Percentiles rank a stretch among this genome's conserved stretches.
phyloP scores from a whole-genome alignment of 331 rosid species.

The Telfairia occidentalis region DNA sequence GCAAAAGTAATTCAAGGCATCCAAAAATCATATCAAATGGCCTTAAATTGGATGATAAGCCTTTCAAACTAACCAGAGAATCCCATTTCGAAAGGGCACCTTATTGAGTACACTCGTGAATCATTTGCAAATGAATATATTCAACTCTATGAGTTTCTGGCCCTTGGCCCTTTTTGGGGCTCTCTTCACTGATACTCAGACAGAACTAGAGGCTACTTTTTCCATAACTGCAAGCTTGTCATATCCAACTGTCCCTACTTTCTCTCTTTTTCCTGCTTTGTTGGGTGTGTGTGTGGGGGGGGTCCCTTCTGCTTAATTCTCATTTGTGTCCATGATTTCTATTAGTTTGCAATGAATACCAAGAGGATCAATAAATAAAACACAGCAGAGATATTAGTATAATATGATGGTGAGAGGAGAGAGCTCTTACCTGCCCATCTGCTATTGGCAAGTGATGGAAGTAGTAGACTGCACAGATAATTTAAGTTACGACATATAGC shows the following conservation, averaged over 20 bases:
- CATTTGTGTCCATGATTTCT: not conserved
- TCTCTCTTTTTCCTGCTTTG: not conserved
- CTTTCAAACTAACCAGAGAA: not conserved
- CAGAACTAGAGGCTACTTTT: slow-evolving; percentile 1
- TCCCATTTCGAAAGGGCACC: not conserved
- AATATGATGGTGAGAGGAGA: not conserved
- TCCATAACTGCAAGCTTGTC: slow-evolving; percentile 8
- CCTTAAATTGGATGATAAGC: slow-evolving; percentile 4
- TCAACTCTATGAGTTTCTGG: not conserved
- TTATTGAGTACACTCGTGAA: not conserved
- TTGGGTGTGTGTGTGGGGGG: not conserved
- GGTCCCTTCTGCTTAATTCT: not conserved
- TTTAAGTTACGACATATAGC: not conserved
- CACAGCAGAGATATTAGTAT: not conserved
- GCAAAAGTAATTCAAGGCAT: slow-evolving; percentile 4
- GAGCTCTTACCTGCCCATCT: slow-evolving; percentile 1
- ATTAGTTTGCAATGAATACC: not conserved
- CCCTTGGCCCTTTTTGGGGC: slow-evolving; percentile 1
- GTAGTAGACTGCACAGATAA: not conserved
- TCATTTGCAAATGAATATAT: slow-evolving; percentile 2
- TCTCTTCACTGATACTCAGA: slow-evolving; percentile 7
- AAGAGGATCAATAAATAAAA: not conserved
- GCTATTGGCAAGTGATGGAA: not conserved
- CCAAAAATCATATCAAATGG: not conserved
- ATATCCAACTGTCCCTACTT: not conserved